These are phyloP conservation scores for Babesia bigemina DNA, from an alignment of 169 alveolate genomes.

Conservation along the genomic window DNA sequence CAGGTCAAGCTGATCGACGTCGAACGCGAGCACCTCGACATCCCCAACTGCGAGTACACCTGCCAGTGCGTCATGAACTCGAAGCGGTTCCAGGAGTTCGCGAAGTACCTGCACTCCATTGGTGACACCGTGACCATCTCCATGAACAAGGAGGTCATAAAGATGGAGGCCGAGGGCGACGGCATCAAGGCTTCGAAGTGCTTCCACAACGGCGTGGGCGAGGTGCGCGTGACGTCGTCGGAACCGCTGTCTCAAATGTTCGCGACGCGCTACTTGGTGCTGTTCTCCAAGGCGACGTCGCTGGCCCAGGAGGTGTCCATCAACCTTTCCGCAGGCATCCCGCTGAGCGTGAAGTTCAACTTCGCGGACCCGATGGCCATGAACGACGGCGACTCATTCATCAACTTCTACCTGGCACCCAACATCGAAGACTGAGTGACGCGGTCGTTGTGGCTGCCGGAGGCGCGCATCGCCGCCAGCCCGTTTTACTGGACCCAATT, in stretches of 20 bases:
- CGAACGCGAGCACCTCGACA: conserved; percentile 81
- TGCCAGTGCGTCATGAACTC: conserved; percentile 84
- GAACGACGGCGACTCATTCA: conserved; percentile 46
- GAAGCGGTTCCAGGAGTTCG: conserved; percentile 80
- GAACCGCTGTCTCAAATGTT: conserved; percentile 83
- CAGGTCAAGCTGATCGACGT: conserved; percentile 81
- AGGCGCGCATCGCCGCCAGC: background rate
- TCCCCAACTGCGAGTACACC: conserved; percentile 82
- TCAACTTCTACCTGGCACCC: conserved; percentile 79
- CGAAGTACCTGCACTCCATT: conserved; percentile 80
- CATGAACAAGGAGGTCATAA: conserved; percentile 81
- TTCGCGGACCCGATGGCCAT: conserved; percentile 61
- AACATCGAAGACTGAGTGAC: conserved; percentile 72
- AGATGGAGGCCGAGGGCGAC: conserved; percentile 82
- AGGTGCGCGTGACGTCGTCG: conserved; percentile 75
- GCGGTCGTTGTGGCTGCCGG: background rate
- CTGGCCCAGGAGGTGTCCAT: conserved; percentile 83
- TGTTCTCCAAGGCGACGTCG: conserved; percentile 82
- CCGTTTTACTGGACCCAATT: background rate
- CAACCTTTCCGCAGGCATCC: conserved; percentile 83
- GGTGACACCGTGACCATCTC: conserved; percentile 84
- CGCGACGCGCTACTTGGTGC: conserved; percentile 82
- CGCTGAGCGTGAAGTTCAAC: conserved; percentile 76
- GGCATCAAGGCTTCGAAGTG: conserved; percentile 80
- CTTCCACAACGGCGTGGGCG: conserved; percentile 81